Evolutionary conservation across 2,329 filamentous ascomycete species (phyloP), one percentile per base, ranked within the genome.

Genomic region (Fusarium bulbicola): DNA sequence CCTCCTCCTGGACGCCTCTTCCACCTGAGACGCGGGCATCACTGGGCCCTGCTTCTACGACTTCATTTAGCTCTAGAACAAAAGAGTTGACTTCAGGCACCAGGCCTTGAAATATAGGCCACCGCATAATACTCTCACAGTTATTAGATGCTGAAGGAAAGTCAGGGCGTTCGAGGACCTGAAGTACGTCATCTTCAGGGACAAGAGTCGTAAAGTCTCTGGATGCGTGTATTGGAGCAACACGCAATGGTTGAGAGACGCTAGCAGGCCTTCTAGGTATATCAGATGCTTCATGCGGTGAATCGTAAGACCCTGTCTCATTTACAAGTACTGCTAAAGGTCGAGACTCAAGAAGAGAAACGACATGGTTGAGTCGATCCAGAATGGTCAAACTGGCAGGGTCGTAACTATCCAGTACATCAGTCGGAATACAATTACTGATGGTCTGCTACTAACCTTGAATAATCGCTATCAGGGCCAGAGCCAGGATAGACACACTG

Each of bases 401-500:
- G 8, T 58, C 54, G 6, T 58, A 58, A 2, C 54, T 58, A 37
- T 49, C 8, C 18, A 36, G n/a, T 5, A 5, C 14, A 14, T 58
- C 18, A 24, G 54, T 3, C 26, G 26, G 26, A 26, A 26, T 26
- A 26, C 26, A 26, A 26, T 26, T 26, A 26, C 26, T 26, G 26
- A 26, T 26, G 26, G 26, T 26, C 26, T 26, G 26, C 26, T 6
- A 18, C 40, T n/a, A 6, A 49, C 54, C 54, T 58, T 18, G 54
- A 58, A 8, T 58, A 58, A 14, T 58, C 54, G 15, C 54, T 36
- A 8, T 34, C 54, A 11, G 21, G 14, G 0, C 40, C 54, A 7
- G 54, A 28, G 9, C 54, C 54, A 18, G 56, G 56, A 15, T 71
- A 64, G 16, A 71, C 26, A 20, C 57, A 62, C 18, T 50, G 30